Evolutionary conservation across 2,329 filamentous ascomycete genomes (phyloP).

Genomic region (Akanthomyces muscarius): DNA sequence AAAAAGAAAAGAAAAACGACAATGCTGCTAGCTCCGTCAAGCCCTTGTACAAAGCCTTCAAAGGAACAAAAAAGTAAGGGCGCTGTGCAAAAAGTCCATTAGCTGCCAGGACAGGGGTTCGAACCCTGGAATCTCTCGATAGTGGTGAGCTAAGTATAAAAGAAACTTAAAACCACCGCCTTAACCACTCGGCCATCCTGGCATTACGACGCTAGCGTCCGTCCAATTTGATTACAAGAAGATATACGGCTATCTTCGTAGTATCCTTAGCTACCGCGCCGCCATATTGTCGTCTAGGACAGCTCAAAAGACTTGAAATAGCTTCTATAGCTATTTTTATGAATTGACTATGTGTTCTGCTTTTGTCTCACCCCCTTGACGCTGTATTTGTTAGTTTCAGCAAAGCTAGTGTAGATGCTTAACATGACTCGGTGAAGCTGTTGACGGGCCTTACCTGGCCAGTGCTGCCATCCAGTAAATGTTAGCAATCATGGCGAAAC

Average conservation of each 20-base stretch:
- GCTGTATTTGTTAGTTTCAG: too few species aligned
- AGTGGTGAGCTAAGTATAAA: conserved; percentile 21
- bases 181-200: conserved; percentile 27
- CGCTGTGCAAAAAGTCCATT: neutral
- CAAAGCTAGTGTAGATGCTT: too few species aligned
- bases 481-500: too few species aligned
- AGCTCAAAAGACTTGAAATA: neutral
- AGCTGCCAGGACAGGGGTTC: conserved; percentile 25
- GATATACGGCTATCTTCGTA: neutral
- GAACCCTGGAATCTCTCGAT: conserved; percentile 26
- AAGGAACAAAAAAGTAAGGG: neutral
- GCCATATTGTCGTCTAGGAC: neutral
- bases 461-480: too few species aligned
- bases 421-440: too few species aligned
- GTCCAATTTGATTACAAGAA: neutral
- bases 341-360: too few species aligned
- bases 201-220: conserved; percentile 17
- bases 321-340: neutral
- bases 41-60: too few species aligned
- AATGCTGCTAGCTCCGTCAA: too few species aligned
- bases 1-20: too few species aligned
- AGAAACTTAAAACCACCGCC: conserved; percentile 23
- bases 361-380: too few species aligned
- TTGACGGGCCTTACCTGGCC: too few species aligned
- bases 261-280: too few species aligned